These are phyloP conservation scores for Phytopythium litorale DNA, from an alignment of 352 stramenopile genomes.

Conservation along the genomic window DNA sequence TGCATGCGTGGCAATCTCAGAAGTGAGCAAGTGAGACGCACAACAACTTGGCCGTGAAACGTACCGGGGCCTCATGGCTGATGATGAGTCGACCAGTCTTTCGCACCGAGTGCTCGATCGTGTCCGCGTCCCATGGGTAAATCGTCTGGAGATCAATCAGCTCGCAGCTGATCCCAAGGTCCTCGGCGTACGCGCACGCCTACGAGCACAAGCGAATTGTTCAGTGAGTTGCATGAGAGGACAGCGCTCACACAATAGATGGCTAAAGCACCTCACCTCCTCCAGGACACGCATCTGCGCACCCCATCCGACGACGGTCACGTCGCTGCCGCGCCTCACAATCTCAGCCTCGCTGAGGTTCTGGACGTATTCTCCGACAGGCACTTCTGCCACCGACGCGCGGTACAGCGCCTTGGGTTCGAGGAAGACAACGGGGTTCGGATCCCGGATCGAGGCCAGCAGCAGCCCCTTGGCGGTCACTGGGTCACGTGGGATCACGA, in stretches of 20 bases:
- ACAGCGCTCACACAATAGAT: not conserved
- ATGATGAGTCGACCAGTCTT: conserved; percentile 97
- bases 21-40: conserved; percentile 4
- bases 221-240: not conserved
- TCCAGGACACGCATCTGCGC: conserved; percentile 87
- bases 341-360: conserved; percentile 94
- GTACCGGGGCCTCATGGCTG: conserved; percentile 95
- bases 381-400: conserved; percentile 92
- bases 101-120: conserved; percentile 92
- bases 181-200: conserved; percentile 83
- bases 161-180: conserved; percentile 95
- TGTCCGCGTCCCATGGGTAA: conserved; percentile 95
- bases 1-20: conserved; percentile 14
- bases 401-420: conserved; percentile 98
- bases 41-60: conserved; percentile 15
- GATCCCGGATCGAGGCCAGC: conserved; percentile 93
- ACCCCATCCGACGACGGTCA: conserved; percentile 96
- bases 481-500: conserved; percentile 95
- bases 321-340: conserved; percentile 88
- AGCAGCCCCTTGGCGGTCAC: conserved; percentile 96
- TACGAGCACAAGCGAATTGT: not conserved
- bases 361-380: conserved; percentile 93
- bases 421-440: conserved; percentile 97
- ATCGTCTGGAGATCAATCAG: conserved; percentile 98
- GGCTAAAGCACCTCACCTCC: conserved; percentile 19